Conservation (phyloP, 306 rosid genomes). For the Macrotyloma uniflorum region DNA sequence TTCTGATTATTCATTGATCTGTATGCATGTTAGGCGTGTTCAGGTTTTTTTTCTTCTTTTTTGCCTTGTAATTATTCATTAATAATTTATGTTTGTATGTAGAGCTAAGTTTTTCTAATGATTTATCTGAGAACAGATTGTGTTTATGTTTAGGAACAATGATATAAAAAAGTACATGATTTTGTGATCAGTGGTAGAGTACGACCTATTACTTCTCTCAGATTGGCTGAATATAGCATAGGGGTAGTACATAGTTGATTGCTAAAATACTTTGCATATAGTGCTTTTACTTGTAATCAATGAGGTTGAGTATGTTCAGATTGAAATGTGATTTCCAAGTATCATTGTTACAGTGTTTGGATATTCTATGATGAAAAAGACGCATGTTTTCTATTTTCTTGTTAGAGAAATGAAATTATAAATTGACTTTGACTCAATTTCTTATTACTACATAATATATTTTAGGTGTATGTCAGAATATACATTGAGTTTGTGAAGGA, state of each 20-base stretch:
- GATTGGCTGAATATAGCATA: neutral
- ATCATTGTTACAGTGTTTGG: neutral
- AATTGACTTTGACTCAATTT: neutral
- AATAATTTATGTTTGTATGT: constrained; percentile 37
- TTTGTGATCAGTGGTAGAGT: constrained; percentile 25
- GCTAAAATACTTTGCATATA: neutral
- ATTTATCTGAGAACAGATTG: constrained; percentile 27
- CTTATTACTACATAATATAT: neutral
- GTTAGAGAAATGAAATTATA: neutral
- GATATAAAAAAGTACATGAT: neutral
- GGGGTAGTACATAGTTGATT: constrained; percentile 22
- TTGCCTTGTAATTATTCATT: constrained; percentile 36
- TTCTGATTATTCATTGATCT: constrained; percentile 39
- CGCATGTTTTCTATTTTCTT: neutral
- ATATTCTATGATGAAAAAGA: neutral
- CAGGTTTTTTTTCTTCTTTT: constrained; percentile 28
- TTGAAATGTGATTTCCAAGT: constrained; percentile 16
- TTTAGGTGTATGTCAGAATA: neutral
- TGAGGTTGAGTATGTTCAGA: constrained; percentile 1
- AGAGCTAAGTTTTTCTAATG: constrained; percentile 38
- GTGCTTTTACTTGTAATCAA: constrained; percentile 1
- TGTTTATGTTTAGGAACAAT: constrained; percentile 38
- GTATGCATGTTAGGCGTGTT: constrained; percentile 47
- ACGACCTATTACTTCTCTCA: neutral
- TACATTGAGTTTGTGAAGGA: neutral